These are phyloP conservation scores for Beauveria medogensis DNA, from an alignment of 2,329 filamentous ascomycete genomes.

Conservation along the genomic window DNA sequence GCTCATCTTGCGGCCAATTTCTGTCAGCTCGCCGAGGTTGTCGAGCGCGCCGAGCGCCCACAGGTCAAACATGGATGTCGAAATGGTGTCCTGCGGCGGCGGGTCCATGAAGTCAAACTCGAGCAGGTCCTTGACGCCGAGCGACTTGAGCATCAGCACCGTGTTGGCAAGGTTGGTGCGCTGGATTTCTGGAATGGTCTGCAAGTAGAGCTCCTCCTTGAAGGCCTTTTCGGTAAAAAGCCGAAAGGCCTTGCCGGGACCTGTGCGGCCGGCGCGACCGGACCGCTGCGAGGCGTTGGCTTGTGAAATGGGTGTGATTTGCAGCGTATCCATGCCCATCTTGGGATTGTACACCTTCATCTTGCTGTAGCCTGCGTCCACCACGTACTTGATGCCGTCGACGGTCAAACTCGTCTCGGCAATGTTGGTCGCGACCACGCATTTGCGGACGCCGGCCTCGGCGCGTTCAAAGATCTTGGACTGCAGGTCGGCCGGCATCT, in stretches of 20 bases:
- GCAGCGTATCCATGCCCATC: constrained; percentile 98
- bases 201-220: constrained; percentile 91
- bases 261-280: constrained; percentile 87
- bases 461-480: constrained; percentile 96
- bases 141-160: constrained; percentile 84
- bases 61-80: constrained; percentile 91
- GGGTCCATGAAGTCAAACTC: constrained; percentile 99
- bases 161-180: constrained; percentile 93
- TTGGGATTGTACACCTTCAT: constrained; percentile 97
- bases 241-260: constrained; percentile 89
- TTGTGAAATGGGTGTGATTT: constrained; percentile 95
- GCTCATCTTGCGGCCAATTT: constrained; percentile 86
- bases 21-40: constrained; percentile 86
- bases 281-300: constrained; percentile 92
- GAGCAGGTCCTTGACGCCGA: constrained; percentile 86
- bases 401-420: constrained; percentile 97
- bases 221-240: constrained; percentile 92
- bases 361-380: constrained; percentile 93
- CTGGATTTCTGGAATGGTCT: constrained; percentile 96
- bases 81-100: constrained; percentile 94
- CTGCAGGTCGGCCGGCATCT: constrained; percentile 97
- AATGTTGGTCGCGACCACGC: constrained; percentile 97
- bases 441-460: constrained; percentile 83
- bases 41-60: constrained; percentile 93
- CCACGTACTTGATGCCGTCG: constrained; percentile 98